Evolutionary conservation across 768 basidiomycete genomes (phyloP).

Genomic region (Hygrocybe punicea): DNA sequence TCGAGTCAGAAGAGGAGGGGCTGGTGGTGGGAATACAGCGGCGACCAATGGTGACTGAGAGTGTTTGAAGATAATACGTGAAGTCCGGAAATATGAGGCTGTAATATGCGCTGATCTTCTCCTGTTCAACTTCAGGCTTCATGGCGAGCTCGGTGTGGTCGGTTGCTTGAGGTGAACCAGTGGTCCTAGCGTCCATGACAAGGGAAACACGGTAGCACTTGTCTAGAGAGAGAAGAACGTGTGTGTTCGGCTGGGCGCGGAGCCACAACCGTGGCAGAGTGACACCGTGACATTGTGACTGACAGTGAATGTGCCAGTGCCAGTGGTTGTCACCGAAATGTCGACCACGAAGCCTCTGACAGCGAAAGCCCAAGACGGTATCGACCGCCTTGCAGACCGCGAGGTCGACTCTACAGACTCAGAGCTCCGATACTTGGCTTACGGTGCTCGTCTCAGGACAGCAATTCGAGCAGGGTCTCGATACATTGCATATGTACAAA

Average conservation of each 20-base stretch:
- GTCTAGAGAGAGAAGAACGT: too few species aligned
- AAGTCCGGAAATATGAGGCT: slow-evolving; percentile 91
- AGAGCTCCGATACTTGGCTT: slow-evolving; percentile 68
- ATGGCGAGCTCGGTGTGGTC: background rate
- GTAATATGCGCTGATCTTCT: slow-evolving; percentile 91
- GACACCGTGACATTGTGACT: slow-evolving; percentile 5
- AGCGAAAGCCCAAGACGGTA: slow-evolving; percentile 45
- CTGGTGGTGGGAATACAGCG: slow-evolving; percentile 65
- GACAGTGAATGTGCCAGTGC: slow-evolving; percentile 3
- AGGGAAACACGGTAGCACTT: background rate
- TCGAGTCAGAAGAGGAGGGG: slow-evolving; percentile 54
- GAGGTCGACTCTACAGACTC: slow-evolving; percentile 66
- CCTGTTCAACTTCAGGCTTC: slow-evolving; percentile 35
- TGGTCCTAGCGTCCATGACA: slow-evolving; percentile 11
- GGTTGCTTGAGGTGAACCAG: slow-evolving; percentile 1
- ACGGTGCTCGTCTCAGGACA: slow-evolving; percentile 73
- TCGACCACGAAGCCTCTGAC: slow-evolving; percentile 29
- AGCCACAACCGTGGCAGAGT: too few species aligned
- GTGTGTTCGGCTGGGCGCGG: background rate
- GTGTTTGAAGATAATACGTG: slow-evolving; percentile 95
- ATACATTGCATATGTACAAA: slow-evolving; percentile 73
- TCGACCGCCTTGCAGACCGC: slow-evolving; percentile 58
- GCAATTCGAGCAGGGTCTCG: slow-evolving; percentile 65
- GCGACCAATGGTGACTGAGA: slow-evolving; percentile 90
- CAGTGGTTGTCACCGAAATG: slow-evolving; percentile 28